Evolutionary conservation across 139 green algal genomes (phyloP).

Genomic region (Pseudopediastrum boryanum): DNA sequence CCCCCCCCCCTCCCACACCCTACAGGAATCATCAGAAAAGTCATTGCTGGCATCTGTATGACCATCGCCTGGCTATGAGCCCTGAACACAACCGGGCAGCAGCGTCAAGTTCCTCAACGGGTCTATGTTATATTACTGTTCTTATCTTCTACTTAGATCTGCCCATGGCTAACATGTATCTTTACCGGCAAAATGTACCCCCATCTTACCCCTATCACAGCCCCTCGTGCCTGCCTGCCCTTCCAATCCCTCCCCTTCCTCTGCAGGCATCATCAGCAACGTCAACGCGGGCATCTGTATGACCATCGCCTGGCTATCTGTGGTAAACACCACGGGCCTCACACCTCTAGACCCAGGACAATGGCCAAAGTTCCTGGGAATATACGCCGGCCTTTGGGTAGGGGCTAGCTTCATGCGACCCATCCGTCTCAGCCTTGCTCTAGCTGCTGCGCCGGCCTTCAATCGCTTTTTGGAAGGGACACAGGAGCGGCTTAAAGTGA

Average conservation of each 20-base stretch:
- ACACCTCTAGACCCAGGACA: slow-evolving; percentile 42
- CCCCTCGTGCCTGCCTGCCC: slow-evolving; percentile 6
- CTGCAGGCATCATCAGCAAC: slow-evolving; percentile 57
- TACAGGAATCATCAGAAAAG: too few relatives aligned
- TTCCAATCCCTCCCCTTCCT: too few relatives aligned
- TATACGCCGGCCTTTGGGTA: slow-evolving; percentile 52
- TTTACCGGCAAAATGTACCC: neutral
- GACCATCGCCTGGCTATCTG: slow-evolving; percentile 51
- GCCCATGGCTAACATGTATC: neutral
- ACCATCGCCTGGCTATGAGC: too few relatives aligned
- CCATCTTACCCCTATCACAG: neutral
- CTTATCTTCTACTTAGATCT: neutral
- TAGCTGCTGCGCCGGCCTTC: slow-evolving; percentile 53
- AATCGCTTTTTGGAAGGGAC: slow-evolving; percentile 15
- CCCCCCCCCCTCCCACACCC: too few relatives aligned
- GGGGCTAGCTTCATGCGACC: slow-evolving; percentile 48
- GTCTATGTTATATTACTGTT: neutral
- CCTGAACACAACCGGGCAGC: neutral
- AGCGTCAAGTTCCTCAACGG: neutral
- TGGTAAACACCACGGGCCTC: slow-evolving; percentile 46
- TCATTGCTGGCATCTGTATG: too few relatives aligned
- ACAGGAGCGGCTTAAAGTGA: neutral
- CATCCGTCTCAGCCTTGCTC: slow-evolving; percentile 44
- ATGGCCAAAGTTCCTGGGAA: slow-evolving; percentile 42
- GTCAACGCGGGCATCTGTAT: slow-evolving; percentile 56